Evolutionary conservation across 768 basidiomycete species (phyloP).

Genomic region (Clathrus columnatus): DNA sequence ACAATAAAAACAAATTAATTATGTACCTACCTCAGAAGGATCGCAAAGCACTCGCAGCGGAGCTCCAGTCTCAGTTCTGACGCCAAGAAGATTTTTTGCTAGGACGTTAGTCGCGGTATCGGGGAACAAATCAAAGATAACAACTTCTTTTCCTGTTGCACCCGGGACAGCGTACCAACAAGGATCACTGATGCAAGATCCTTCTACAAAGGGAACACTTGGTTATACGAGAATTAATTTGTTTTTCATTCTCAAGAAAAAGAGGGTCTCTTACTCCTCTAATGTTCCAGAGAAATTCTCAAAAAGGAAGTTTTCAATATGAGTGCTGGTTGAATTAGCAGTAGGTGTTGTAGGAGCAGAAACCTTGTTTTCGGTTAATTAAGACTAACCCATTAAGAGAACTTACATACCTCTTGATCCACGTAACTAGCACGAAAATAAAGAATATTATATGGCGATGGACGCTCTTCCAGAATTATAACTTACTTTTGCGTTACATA

Average conservation of each 20-base stretch:
- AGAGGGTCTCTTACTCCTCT: slow-evolving; percentile 28
- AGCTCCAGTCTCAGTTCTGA: slow-evolving; percentile 35
- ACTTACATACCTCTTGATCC: slow-evolving; percentile 42
- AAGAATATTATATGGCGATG: neutral
- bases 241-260: neutral
- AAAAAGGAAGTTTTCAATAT: slow-evolving; percentile 47
- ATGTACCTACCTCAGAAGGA: slow-evolving; percentile 30
- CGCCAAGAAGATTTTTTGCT: slow-evolving; percentile 35
- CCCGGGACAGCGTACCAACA: slow-evolving; percentile 49
- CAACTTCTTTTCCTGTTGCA: slow-evolving; percentile 51
- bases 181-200: slow-evolving; percentile 49
- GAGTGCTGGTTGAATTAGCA: slow-evolving; percentile 30
- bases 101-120: slow-evolving; percentile 45
- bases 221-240: slow-evolving; percentile 12
- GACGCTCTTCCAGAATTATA: neutral
- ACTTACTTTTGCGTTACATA: slow-evolving; percentile 54
- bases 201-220: slow-evolving; percentile 42
- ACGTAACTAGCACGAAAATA: slow-evolving; percentile 38
- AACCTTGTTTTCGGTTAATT: neutral
- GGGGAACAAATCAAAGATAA: slow-evolving; percentile 50
- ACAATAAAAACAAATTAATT: slow-evolving; percentile 11
- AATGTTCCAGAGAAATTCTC: slow-evolving; percentile 45
- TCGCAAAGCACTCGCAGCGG: slow-evolving; percentile 49
- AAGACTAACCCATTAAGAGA: neutral
- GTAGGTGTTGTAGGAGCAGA: slow-evolving; percentile 14